A percentile compares a stretch with the other conserved stretches of the same genome.
These are phyloP conservation scores for Phallus indusiatus DNA, from an alignment of 768 basidiomycete genomes.

Conservation along the genomic window DNA sequence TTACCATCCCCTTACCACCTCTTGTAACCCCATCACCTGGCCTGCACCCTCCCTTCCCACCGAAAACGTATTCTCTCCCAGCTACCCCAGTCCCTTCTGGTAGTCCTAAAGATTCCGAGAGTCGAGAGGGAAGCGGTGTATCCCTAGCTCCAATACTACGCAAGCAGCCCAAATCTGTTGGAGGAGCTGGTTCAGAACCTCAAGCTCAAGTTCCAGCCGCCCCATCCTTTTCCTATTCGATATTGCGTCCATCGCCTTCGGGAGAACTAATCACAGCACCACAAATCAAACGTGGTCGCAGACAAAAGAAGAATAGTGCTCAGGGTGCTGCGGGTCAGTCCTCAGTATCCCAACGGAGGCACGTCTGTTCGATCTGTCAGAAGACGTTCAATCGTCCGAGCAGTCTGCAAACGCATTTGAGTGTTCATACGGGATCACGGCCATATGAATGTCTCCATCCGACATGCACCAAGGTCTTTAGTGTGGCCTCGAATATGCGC, in stretches of 20 bases:
- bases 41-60: background rate
- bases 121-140: background rate
- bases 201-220: background rate
- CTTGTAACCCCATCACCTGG: background rate
- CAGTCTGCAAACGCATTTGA: slow-evolving; percentile 10
- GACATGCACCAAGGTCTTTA: slow-evolving; percentile 12
- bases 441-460: slow-evolving; percentile 13
- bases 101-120: background rate
- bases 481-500: slow-evolving; percentile 16
- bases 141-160: background rate
- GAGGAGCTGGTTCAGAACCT: background rate
- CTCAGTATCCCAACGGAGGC: background rate
- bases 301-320: background rate
- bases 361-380: slow-evolving; percentile 13
- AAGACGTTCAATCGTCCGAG: slow-evolving; percentile 16
- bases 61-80: background rate
- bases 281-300: background rate
- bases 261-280: background rate
- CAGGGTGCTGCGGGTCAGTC: no score
- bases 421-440: background rate
- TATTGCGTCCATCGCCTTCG: slow-evolving; percentile 1
- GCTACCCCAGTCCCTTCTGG: background rate
- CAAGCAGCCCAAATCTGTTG: no score
- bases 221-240: background rate
- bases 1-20: background rate